Base-by-base conservation (phyloP, 768 basidiomycete species). In the Mycena pura region DNA sequence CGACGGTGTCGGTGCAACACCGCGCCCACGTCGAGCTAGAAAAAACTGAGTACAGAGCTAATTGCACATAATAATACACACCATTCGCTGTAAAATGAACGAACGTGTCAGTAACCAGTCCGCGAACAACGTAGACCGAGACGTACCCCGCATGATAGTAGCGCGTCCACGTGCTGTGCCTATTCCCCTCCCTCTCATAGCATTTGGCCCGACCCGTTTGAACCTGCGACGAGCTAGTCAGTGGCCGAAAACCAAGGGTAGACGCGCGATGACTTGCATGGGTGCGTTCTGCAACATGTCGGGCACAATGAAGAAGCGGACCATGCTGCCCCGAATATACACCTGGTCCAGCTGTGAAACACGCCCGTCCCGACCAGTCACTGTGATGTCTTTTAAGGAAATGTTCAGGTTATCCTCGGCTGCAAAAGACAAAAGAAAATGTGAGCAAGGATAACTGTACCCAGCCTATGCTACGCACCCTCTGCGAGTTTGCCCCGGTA, bases 221-320 rank as follows among this genome's bases (percentile, higher is more conserved):
- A 99, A 99, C 96, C 96, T 99, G 74, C 36, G 39, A 60, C 40
- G 17, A 46, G 64, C 61, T 19, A 65, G 54, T 47, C 34, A 54
- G 62, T 49, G 29, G 58, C 54, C 13, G 32, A 38, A n/a, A 27
- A 22, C 28, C 54, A 31, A 60, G 44, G 62, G 19, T 24, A 60
- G 38, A 58, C 40, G 34, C 40, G 64, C 54, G 55, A n/a, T n/a
- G n/a, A 80, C 92, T 74, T 72, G 96, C 97, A 99, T 99, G 19
- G 97, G 97, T 14, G 97, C 97, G 74, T 99, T 99, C 74, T 98
- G 93, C 68, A 99, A 81, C 93, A 99, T 98, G 77, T 99, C 97
- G 55, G 97, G 97, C 21, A 99, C 97, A 75, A 99, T 98, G 80
- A 99, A 96, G 82, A 97, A 99, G 66, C 97, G 85, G 66, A 98